Base-by-base conservation (phyloP, 164 flowering plant species). In the Aristolochia contorta region DNA sequence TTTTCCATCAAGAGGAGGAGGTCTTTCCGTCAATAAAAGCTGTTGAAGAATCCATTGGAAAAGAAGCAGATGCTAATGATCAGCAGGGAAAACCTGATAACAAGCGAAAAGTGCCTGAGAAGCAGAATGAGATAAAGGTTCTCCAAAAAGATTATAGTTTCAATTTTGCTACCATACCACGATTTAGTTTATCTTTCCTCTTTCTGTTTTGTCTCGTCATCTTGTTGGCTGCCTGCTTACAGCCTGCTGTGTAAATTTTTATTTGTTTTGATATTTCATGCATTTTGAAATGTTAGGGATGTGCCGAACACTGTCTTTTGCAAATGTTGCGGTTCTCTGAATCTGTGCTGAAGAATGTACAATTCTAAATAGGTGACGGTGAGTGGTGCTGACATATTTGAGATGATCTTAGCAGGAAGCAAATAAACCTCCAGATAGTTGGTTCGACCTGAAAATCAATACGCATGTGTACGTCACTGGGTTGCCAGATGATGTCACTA, bases 381-480 rank as follows among this genome's bases (percentile, higher is more conserved):
- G 33, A 60, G 62, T 47, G 48, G 52, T 43, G 57, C 67, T 74
- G 58, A 64, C 56, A 43, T 30, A 25, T 56, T 62, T 62, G 43
- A 24, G 45, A 60, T 69, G 53, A 53, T 53, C 32, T 54, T 67
- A 70, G 23, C 84, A 93, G 99, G 97, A 94, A 83, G 77, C 96
- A 45, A 90, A 94, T 69, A 85, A 90, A 66, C 92, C 92, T 65
- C 99, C 99, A 49, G 99, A 94, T 63, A 75, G 88, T 70, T 94
- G 99, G 99, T 94, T 94, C 55, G 99, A 94, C 53, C 73, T 94
- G 63, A 94, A 94, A 73, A 85, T 91, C 48, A 94, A 94, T 71
- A 87, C 97, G n/a, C 92, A 94, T 75, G 91, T 91, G 58, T 94
- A 94, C 66, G 93, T 94, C 20, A 85, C 84, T 45, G 99, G 99